Evolutionary conservation across 768 basidiomycete species (phyloP).

Genomic region (Psilocybe azurescens): DNA sequence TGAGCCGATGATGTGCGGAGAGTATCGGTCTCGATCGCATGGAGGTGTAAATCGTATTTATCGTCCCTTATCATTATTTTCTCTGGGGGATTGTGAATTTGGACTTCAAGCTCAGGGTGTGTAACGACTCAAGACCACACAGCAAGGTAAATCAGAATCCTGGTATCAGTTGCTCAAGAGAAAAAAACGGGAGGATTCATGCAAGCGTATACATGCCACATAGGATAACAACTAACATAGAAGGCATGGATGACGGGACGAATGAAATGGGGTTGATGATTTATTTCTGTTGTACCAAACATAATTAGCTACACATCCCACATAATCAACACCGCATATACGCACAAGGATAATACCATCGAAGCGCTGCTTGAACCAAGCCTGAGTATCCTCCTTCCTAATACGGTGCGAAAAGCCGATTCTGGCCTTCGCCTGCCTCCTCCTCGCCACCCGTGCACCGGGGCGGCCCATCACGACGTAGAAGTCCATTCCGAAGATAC

Average conservation of each 20-base stretch:
- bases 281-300: conserved; percentile 38
- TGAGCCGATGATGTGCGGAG: conserved; percentile 20
- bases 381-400: conserved; percentile 94
- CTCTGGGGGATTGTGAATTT: neutral
- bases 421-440: conserved; percentile 87
- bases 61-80: neutral
- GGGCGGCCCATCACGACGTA: conserved; percentile 97
- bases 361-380: conserved; percentile 99
- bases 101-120: neutral
- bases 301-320: conserved; percentile 14
- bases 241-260: conserved; percentile 29
- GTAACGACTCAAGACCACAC: neutral
- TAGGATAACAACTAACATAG: conserved; percentile 32
- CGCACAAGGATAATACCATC: conserved; percentile 95
- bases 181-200: conserved; percentile 26
- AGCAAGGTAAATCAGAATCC: neutral
- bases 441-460: conserved; percentile 87
- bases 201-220: conserved; percentile 38
- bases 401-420: conserved; percentile 91
- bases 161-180: conserved; percentile 16
- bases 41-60: neutral
- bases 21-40: neutral
- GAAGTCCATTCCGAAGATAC: conserved; percentile 99
- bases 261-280: conserved; percentile 23
- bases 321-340: conserved; percentile 19